These are phyloP conservation scores for Morella rubra DNA, from an alignment of 306 rosid species.

Conservation along the genomic window DNA sequence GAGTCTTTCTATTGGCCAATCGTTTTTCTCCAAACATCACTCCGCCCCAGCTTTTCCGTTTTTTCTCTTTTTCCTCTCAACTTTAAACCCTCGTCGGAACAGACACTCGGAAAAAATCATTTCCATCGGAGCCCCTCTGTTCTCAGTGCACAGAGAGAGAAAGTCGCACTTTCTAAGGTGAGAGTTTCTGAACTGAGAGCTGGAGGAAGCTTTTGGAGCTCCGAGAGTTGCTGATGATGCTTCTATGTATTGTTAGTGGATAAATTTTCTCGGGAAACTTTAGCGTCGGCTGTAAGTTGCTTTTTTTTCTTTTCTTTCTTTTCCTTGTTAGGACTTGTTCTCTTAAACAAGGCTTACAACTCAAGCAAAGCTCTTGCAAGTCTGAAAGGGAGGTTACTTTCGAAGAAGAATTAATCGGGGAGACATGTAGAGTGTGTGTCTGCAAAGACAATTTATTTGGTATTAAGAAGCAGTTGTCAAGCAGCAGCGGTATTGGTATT, in stretches of 20 bases:
- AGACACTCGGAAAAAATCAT: conserved; percentile 36
- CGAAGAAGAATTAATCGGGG: conserved; percentile 15
- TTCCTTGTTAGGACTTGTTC: conserved; percentile 24
- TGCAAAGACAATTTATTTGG: conserved; percentile 1
- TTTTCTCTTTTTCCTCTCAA: neutral
- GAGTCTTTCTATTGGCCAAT: neutral
- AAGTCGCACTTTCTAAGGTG: conserved; percentile 14
- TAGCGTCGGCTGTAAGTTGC: conserved; percentile 43
- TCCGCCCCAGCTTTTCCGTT: conserved; percentile 4
- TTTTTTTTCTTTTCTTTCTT: conserved; percentile 18
- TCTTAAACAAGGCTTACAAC: conserved; percentile 46
- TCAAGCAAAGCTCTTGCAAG: conserved; percentile 49
- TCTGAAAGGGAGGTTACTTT: conserved; percentile 25
- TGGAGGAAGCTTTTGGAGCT: neutral
- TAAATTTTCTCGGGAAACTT: conserved; percentile 22
- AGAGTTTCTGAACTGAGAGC: neutral
- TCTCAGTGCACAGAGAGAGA: conserved; percentile 29
- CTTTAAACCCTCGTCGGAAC: conserved; percentile 47
- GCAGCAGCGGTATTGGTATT: neutral
- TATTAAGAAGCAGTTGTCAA: conserved; percentile 5
- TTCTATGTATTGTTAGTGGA: neutral
- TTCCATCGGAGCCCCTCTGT: conserved; percentile 37
- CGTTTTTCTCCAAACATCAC: neutral
- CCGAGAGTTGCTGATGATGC: conserved; percentile 9
- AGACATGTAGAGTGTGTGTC: conserved; percentile 6